These are phyloP conservation scores for Pterulicium gracile DNA, from an alignment of 1,284 basidiomycete species.

Conservation along the genomic window DNA sequence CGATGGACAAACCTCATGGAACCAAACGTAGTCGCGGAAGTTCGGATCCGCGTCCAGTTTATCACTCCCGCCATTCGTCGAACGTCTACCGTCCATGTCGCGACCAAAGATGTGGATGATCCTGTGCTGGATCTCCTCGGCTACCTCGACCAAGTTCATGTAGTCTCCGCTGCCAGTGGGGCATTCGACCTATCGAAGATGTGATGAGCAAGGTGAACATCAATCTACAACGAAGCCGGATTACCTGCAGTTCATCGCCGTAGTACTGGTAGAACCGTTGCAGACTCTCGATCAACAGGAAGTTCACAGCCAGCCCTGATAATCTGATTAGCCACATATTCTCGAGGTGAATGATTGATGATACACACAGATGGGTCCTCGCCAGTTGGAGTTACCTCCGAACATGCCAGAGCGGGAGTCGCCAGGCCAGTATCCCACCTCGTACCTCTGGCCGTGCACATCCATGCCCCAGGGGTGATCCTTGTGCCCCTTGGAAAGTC, in stretches of 20 bases:
- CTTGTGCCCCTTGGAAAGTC: constrained; percentile 82
- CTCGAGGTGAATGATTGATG: constrained; percentile 1
- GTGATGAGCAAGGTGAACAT: constrained; percentile 4
- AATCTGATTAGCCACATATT: constrained; percentile 1
- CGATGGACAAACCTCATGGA: constrained; percentile 65
- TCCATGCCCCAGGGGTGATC: constrained; percentile 92
- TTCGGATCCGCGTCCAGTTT: constrained; percentile 90
- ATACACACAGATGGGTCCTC: constrained; percentile 68
- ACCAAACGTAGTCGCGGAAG: constrained; percentile 94
- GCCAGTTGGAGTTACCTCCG: constrained; percentile 97
- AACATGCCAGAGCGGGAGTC: constrained; percentile 98
- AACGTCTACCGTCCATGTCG: constrained; percentile 76
- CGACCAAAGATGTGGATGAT: constrained; percentile 95
- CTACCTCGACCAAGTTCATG: constrained; percentile 89
- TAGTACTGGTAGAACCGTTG: constrained; percentile 98
- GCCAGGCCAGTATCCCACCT: constrained; percentile 96
- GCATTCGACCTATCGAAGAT: constrained; percentile 66
- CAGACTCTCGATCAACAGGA: constrained; percentile 85
- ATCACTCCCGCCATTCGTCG: constrained; percentile 84
- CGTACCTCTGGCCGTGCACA: constrained; percentile 85
- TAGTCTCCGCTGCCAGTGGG: constrained; percentile 92
- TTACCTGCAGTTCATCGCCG: constrained; percentile 69
- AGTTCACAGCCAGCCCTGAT: constrained; percentile 88
- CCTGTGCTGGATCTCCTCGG: constrained; percentile 95
- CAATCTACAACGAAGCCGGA: constrained; percentile 1